These are phyloP conservation scores for Phanerochaete sordida DNA, from an alignment of 768 basidiomycete genomes.

Conservation along the genomic window DNA sequence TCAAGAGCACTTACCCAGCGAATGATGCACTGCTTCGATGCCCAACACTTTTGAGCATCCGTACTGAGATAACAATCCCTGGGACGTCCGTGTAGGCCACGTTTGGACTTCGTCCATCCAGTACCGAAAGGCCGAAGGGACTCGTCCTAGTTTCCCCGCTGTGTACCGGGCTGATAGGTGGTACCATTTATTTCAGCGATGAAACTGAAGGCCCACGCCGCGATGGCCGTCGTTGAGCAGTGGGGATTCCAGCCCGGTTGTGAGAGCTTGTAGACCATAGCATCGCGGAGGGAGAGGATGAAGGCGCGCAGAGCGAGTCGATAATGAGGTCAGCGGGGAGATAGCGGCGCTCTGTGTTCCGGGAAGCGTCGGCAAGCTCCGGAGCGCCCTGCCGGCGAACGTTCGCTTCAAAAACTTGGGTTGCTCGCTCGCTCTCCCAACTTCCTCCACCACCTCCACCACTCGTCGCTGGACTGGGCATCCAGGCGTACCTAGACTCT, in stretches of 20 bases:
- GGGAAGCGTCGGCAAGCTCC: constrained; percentile 7
- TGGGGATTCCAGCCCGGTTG: too few species aligned
- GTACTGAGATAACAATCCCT: not conserved
- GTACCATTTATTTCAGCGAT: too few species aligned
- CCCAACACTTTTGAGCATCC: too few species aligned
- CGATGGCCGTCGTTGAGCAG: too few species aligned
- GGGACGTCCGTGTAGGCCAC: not conserved
- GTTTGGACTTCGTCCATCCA: not conserved
- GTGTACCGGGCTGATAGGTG: too few species aligned
- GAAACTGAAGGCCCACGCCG: too few species aligned
- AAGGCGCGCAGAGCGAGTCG: too few species aligned
- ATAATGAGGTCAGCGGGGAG: not conserved
- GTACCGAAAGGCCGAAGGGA: not conserved
- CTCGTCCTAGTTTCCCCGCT: too few species aligned
- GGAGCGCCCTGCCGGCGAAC: constrained; percentile 13
- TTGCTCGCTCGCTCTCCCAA: constrained; percentile 11
- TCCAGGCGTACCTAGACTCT: constrained; percentile 28
- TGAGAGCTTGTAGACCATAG: too few species aligned
- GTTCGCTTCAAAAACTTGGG: constrained; percentile 11
- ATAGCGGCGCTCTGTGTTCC: too few species aligned
- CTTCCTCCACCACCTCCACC: constrained; percentile 25
- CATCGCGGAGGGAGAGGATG: not conserved
- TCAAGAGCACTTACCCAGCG: too few species aligned
- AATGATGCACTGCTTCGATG: too few species aligned
- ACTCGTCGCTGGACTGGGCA: constrained; percentile 28